Base-by-base conservation (phyloP, 1,139 yeast species). In the Blastobotrys apis region DNA sequence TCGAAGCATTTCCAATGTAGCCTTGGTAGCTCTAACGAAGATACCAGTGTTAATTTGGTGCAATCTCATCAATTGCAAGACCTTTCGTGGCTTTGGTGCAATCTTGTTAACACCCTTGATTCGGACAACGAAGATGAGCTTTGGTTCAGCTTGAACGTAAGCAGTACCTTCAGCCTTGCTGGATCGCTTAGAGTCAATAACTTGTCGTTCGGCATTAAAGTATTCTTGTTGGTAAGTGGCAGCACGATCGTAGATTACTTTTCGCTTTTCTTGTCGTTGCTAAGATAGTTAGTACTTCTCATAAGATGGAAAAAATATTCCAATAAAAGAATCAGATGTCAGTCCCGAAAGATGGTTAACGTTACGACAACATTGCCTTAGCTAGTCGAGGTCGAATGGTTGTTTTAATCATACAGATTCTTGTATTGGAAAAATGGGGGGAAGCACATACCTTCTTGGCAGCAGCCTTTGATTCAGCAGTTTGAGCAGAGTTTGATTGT, bases 291-390 rank as follows among this genome's bases (percentile, higher is more conserved):
- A 44, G 41, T 15, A 13, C 19, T 5, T 20, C 17, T 15, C 21
- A 13, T 6, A 32, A 33, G 20, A 4, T 26, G 22, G 6, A 26
- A 23, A 42, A 37, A 21, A 12, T 13, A 21, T 4, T 21, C n/a
- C n/a, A n/a, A n/a, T n/a, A 16, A 42, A 38, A 33, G 20, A 26
- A 33, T 17, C 35, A 38, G 37, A 48, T 65, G 66, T 88, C 97
- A 88, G 97, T 74, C 96, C 94, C 95, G 97, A 88, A 88, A 88
- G 97, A 88, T 88, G 97, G 97, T 88, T 87, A 82, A 83, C 84
- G 77, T 39, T 80, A 81, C 70, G 90, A 86, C 96, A 82, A 69
- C 96, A 88, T 83, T 64, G 96, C 64, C 54, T 47, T 38, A 46
- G 63, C 67, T 63, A 64, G 68, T 55, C 61, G 61, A 52, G 44